These are phyloP conservation scores for Metroxylon sagu DNA, from an alignment of 176 grass and related monocot genomes.

Conservation along the genomic window DNA sequence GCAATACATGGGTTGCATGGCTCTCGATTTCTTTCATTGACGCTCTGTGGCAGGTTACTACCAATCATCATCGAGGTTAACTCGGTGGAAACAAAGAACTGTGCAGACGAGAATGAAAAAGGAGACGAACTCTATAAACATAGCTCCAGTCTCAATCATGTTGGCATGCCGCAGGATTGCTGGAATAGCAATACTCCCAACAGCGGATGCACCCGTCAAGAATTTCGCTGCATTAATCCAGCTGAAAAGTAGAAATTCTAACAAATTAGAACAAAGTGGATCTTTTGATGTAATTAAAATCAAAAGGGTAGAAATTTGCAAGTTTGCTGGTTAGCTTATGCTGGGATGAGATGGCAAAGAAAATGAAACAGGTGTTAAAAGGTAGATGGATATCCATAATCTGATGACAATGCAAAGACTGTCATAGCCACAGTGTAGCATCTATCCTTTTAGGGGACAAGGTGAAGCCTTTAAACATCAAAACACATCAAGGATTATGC, in stretches of 20 bases:
- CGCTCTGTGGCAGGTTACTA: conserved; percentile 3
- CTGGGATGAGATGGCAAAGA: no score
- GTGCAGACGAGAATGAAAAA: conserved; percentile 97
- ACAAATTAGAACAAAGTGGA: no score
- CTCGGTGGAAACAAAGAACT: conserved; percentile 74
- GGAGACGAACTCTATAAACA: conserved; percentile 93
- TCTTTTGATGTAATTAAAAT: no score
- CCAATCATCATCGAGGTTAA: conserved; percentile 86
- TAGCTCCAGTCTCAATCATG: conserved; percentile 79
- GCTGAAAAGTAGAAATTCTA: conserved; percentile 25
- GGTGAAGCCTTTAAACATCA: no score
- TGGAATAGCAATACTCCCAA: conserved; percentile 90
- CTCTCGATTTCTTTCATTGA: not conserved
- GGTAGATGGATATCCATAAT: no score
- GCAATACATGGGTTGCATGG: no score
- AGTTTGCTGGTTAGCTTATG: no score
- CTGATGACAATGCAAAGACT: no score
- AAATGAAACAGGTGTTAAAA: no score
- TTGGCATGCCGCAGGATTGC: conserved; percentile 79
- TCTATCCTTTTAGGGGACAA: no score
- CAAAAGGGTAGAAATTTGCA: not conserved
- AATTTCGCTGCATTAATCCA: conserved; percentile 93
- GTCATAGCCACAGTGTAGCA: no score
- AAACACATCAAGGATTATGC: no score
- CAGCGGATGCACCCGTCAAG: conserved; percentile 76